phyloP scores from a whole-genome alignment of 306 rosid species.

The Fragaria iinumae region DNA sequence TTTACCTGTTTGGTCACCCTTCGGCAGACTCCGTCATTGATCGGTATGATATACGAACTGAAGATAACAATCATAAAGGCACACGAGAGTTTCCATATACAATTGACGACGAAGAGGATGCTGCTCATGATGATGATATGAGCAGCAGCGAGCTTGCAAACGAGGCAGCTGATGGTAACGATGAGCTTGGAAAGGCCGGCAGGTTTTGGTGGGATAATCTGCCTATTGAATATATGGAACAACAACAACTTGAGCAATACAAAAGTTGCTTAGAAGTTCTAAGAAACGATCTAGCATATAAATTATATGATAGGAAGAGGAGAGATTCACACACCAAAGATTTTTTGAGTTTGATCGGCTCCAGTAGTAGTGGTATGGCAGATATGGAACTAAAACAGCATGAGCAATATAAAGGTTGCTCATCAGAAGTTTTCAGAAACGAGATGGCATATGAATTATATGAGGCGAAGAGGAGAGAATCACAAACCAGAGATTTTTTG shows the following conservation, averaged over 20 bases:
- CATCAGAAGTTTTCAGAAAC: too few species aligned
- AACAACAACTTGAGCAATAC: background rate
- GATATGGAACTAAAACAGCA: too few species aligned
- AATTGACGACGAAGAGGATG: background rate
- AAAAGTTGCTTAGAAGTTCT: background rate
- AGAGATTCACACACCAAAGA: background rate
- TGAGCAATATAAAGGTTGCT: too few species aligned
- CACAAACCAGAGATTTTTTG: too few species aligned
- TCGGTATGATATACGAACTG: background rate
- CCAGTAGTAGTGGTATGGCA: too few species aligned
- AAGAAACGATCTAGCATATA: background rate
- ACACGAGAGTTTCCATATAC: background rate
- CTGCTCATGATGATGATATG: background rate
- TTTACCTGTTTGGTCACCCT: background rate
- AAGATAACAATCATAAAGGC: background rate
- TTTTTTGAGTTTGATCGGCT: background rate
- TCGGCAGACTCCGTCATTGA: background rate
- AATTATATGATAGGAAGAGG: background rate
- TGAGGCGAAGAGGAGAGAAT: too few species aligned
- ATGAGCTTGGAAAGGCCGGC: background rate
- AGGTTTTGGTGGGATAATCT: background rate
- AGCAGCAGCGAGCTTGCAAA: background rate
- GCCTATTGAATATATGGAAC: background rate
- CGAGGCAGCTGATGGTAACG: background rate
- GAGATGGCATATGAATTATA: too few species aligned